phyloP scores from a whole-genome alignment of 495 filamentous ascomycete genomes.

The Barbatosphaeria neglecta region DNA sequence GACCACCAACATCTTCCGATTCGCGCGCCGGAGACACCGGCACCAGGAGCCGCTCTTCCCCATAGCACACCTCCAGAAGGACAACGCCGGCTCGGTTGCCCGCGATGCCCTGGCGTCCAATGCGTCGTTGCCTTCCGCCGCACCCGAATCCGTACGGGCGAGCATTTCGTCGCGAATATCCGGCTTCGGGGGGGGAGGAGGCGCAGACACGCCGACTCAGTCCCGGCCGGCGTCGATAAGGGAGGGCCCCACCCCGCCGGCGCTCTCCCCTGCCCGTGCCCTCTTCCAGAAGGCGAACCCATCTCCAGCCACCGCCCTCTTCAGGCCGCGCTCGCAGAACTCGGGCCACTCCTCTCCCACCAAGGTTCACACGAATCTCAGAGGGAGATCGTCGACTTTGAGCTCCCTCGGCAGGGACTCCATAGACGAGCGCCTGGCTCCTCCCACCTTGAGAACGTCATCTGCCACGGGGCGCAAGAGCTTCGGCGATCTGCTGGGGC shows the following conservation, averaged over 20 bases:
- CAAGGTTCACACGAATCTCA: slow-evolving; percentile 38
- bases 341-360: slow-evolving; percentile 66
- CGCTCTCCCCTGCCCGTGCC: slow-evolving; percentile 14
- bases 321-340: slow-evolving; percentile 50
- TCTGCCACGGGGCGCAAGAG: slow-evolving; percentile 81
- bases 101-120: slow-evolving; percentile 17
- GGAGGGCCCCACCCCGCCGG: slow-evolving; percentile 22
- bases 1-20: slow-evolving; percentile 64
- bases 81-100: slow-evolving; percentile 21
- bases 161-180: slow-evolving; percentile 7
- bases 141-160: slow-evolving; percentile 5
- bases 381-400: slow-evolving; percentile 82
- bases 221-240: slow-evolving; percentile 41
- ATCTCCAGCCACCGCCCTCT: slow-evolving; percentile 44
- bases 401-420: slow-evolving; percentile 58
- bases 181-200: slow-evolving; percentile 9
- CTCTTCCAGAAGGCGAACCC: slow-evolving; percentile 19
- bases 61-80: slow-evolving; percentile 60
- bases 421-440: slow-evolving; percentile 45
- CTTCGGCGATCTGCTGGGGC: slow-evolving; percentile 74
- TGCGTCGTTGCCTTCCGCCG: slow-evolving; percentile 16
- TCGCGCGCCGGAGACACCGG: slow-evolving; percentile 66
- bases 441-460: slow-evolving; percentile 55
- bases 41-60: slow-evolving; percentile 73
- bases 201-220: slow-evolving; percentile 27